phyloP scores from a whole-genome alignment of 1,284 basidiomycete species.

The Ganoderma lucidum region DNA sequence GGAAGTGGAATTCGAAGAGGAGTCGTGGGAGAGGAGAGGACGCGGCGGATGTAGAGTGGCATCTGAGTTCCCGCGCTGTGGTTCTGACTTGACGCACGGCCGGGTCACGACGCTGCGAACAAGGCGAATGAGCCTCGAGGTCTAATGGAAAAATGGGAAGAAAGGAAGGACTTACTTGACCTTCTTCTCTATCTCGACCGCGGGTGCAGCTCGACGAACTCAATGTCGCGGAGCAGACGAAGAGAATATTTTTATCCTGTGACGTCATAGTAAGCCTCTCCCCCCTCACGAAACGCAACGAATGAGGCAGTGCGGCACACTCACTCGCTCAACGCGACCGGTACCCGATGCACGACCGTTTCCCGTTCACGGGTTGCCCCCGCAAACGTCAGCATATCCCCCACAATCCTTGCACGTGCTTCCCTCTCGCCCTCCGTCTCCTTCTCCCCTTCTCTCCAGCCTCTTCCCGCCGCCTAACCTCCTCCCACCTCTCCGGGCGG shows the following conservation, averaged over 20 bases:
- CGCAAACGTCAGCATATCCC: conserved; percentile 70
- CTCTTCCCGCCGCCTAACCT: conserved; percentile 34
- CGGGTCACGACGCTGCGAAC: conserved; percentile 58
- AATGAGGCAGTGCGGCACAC: conserved; percentile 38
- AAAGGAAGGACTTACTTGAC: conserved; percentile 58
- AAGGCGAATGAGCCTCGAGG: conserved; percentile 8
- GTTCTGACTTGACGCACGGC: conserved; percentile 60
- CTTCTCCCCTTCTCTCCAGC: conserved; percentile 34
- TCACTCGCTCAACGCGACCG: conserved; percentile 73
- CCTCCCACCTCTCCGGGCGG: conserved; percentile 69
- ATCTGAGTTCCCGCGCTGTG: conserved; percentile 60
- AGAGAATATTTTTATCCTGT: conserved; percentile 71
- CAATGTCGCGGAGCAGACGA: conserved; percentile 64
- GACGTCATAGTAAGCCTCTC: no score
- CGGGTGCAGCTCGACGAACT: no score
- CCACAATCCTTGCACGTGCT: conserved; percentile 65
- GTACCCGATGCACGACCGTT: conserved; percentile 77
- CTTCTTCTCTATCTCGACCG: conserved; percentile 66
- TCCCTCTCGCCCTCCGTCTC: conserved; percentile 25
- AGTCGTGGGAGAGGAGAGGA: conserved; percentile 17
- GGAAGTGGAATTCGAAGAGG: neutral
- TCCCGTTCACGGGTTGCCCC: conserved; percentile 59
- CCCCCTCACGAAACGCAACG: neutral
- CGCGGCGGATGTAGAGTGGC: conserved; percentile 55
- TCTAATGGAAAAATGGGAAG: conserved; percentile 10